Evolutionary conservation across 495 filamentous ascomycete genomes (phyloP).

Genomic region (Cairneyella variabilis): DNA sequence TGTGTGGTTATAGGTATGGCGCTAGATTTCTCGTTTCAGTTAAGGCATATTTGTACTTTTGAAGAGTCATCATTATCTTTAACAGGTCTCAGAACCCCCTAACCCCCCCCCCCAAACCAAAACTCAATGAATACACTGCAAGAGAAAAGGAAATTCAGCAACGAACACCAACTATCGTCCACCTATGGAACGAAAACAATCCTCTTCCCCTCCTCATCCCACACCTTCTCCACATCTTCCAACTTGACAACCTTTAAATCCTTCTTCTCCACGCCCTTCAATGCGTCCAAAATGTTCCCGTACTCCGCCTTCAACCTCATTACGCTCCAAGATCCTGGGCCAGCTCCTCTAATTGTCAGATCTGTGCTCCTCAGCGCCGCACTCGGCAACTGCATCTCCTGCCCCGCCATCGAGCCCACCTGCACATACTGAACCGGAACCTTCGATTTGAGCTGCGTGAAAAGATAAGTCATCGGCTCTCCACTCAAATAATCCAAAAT

Average conservation of each 20-base stretch:
- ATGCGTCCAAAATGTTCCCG: neutral
- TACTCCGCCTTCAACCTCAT: neutral
- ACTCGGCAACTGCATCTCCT: neutral
- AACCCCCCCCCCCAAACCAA: too few relatives aligned
- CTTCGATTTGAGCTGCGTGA: neutral
- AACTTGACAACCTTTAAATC: slow-evolving; percentile 9
- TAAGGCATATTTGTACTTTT: too few relatives aligned
- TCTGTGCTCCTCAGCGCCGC: slow-evolving; percentile 4
- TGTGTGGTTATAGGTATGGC: too few relatives aligned
- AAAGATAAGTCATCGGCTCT: neutral
- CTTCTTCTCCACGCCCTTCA: neutral
- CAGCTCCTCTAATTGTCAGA: slow-evolving; percentile 13
- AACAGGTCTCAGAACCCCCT: too few relatives aligned
- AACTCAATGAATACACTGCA: too few relatives aligned
- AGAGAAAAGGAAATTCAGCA: too few relatives aligned
- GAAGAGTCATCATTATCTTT: too few relatives aligned
- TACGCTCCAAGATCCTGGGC: slow-evolving; percentile 12
- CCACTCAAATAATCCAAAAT: slow-evolving; percentile 16
- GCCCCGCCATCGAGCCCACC: slow-evolving; percentile 1
- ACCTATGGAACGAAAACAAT: slow-evolving; percentile 14
- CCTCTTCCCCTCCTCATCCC: slow-evolving; percentile 11
- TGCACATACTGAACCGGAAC: slow-evolving; percentile 15
- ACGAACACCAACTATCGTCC: too few relatives aligned
- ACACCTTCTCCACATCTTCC: slow-evolving; percentile 11
- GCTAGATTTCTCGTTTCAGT: too few relatives aligned